A percentile compares a stretch with the other conserved stretches of the same genome.
Conservation (phyloP, 345 rosid species). For the Euclidium syriacum region DNA sequence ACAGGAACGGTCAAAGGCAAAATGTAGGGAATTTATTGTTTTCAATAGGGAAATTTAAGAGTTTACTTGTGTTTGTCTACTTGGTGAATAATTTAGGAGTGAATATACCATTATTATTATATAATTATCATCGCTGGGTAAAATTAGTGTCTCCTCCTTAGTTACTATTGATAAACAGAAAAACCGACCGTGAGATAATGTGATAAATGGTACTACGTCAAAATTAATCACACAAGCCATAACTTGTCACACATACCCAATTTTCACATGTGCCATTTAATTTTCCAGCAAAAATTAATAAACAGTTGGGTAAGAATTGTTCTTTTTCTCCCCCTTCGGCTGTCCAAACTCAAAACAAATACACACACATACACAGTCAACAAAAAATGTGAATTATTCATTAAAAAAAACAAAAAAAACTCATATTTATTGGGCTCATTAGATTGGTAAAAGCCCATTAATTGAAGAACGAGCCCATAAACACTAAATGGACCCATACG, state of each 20-base stretch:
- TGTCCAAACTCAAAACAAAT: neutral
- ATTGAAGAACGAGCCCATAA: neutral
- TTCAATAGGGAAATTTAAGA: slow-evolving; percentile 9
- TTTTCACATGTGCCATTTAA: slow-evolving; percentile 1
- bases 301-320: neutral
- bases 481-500: neutral
- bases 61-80: slow-evolving; percentile 20
- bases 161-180: slow-evolving; percentile 22
- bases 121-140: neutral
- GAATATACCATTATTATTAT: slow-evolving; percentile 3
- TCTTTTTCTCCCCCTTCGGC: neutral
- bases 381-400: neutral
- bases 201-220: slow-evolving; percentile 5
- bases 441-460: neutral
- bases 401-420: neutral
- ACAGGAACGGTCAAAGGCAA: slow-evolving; percentile 8
- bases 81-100: slow-evolving; percentile 22
- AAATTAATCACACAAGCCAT: slow-evolving; percentile 7
- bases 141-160: slow-evolving; percentile 10
- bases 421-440: neutral
- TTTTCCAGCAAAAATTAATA: neutral
- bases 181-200: neutral
- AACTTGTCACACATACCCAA: neutral
- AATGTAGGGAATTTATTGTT: slow-evolving; percentile 12
- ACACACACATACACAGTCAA: neutral